Conservation (phyloP, 345 rosid genomes). For the Syzygium jambos region DNA sequence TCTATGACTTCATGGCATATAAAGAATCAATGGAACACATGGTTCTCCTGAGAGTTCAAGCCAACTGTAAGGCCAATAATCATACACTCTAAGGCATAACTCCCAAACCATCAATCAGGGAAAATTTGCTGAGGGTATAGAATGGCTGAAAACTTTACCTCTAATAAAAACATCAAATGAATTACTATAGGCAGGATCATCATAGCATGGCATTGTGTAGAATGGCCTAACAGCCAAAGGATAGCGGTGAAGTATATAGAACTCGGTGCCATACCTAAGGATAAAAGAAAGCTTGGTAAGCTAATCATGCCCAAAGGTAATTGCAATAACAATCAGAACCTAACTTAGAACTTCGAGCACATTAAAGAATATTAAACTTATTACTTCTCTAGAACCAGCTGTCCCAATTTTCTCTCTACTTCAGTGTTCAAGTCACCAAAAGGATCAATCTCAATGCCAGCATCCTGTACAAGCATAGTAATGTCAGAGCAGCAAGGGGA, state of each 20-base stretch:
- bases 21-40: background rate
- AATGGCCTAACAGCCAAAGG: conserved; percentile 85
- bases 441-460: conserved; percentile 84
- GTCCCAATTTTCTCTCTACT: conserved; percentile 82
- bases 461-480: conserved; percentile 44
- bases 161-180: conserved; percentile 93
- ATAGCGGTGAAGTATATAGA: conserved; percentile 74
- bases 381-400: conserved; percentile 84
- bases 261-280: conserved; percentile 75
- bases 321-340: background rate
- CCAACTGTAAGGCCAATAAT: background rate
- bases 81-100: background rate
- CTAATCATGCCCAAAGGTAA: background rate
- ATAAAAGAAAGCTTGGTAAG: background rate
- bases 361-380: background rate
- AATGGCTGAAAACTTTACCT: conserved; percentile 30
- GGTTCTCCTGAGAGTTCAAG: background rate
- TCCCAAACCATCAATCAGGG: background rate
- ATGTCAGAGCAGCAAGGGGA: background rate
- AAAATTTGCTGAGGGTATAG: background rate
- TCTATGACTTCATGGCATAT: background rate
- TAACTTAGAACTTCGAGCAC: background rate
- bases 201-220: conserved; percentile 91
- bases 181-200: conserved; percentile 63
- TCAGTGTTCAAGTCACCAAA: conserved; percentile 85